Percentiles rank a stretch among this genome's conserved stretches.
Evolutionary conservation across 139 green algal genomes (phyloP).

Genomic region (Haematococcus sp.): DNA sequence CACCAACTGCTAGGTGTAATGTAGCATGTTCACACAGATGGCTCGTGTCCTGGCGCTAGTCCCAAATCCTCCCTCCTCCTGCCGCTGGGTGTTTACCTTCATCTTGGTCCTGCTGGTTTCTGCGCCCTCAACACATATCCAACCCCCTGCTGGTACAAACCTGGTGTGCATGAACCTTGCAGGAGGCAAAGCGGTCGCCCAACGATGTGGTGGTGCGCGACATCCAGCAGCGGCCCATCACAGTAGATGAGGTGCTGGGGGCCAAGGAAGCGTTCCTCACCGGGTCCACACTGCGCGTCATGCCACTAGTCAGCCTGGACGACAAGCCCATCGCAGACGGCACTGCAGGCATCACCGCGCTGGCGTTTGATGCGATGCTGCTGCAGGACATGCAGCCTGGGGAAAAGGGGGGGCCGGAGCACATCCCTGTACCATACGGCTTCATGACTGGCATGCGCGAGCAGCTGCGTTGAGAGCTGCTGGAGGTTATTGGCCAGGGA

Average conservation of each 20-base stretch:
- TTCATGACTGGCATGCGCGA: constrained; percentile 64
- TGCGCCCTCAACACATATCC: constrained; percentile 7
- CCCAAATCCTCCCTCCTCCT: too few species aligned
- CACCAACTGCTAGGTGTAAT: too few species aligned
- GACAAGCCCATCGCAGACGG: constrained; percentile 29
- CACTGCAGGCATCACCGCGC: constrained; percentile 39
- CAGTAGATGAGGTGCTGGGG: constrained; percentile 22
- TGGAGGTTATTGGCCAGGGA: too few species aligned
- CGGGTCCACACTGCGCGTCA: constrained; percentile 5
- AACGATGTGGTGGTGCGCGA: constrained; percentile 28
- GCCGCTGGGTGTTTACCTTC: too few species aligned
- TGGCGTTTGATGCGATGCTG: constrained; percentile 65
- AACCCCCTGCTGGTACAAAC: too few species aligned
- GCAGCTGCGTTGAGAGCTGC: constrained; percentile 36
- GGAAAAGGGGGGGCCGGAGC: constrained; percentile 10
- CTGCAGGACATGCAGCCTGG: constrained; percentile 42
- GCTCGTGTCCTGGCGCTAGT: too few species aligned
- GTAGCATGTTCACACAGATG: too few species aligned
- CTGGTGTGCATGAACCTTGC: too few species aligned
- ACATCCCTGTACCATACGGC: constrained; percentile 75
- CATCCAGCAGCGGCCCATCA: constrained; percentile 27
- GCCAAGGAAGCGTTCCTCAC: constrained; percentile 33
- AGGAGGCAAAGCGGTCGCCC: constrained; percentile 26
- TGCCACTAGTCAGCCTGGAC: constrained; percentile 4
- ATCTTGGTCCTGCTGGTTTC: too few species aligned